Evolutionary conservation across 352 stramenopile genomes (phyloP).

Genomic region (Pythium aristosporum): DNA sequence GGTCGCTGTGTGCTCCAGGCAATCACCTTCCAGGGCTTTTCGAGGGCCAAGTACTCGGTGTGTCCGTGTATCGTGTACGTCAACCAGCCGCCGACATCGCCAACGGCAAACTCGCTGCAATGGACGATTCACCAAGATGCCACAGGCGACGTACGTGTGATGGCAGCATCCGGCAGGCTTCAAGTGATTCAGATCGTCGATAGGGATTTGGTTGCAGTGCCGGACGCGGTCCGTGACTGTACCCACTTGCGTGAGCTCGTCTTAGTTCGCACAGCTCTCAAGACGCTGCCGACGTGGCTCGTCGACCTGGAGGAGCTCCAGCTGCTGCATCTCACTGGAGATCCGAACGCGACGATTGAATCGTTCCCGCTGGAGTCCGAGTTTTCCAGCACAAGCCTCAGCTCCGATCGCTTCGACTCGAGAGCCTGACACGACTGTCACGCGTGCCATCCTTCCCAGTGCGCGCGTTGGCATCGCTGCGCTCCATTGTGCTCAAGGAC

Average conservation of each 20-base stretch:
- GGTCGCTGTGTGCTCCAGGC: conserved; percentile 10
- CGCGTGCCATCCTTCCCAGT: conserved; percentile 13
- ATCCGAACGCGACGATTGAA: conserved; percentile 7
- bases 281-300: conserved; percentile 14
- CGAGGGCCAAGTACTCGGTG: background rate
- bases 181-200: conserved; percentile 21
- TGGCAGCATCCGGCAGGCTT: conserved; percentile 3
- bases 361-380: conserved; percentile 10
- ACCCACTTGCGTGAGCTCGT: conserved; percentile 12
- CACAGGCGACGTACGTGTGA: background rate
- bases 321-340: conserved; percentile 17
- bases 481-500: conserved; percentile 2
- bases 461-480: background rate
- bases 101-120: conserved; percentile 5
- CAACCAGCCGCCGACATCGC: conserved; percentile 1
- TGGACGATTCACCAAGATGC: conserved; percentile 10
- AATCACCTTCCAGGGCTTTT: conserved; percentile 9
- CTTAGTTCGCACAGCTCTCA: conserved; percentile 1
- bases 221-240: conserved; percentile 7
- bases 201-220: conserved; percentile 4
- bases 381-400: conserved; percentile 2
- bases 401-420: conserved; percentile 3
- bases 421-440: background rate
- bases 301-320: conserved; percentile 16
- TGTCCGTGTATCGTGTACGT: conserved; percentile 23